A percentile compares a stretch with the other conserved stretches of the same genome.
Evolutionary conservation across 208 protist genomes (phyloP).

Genomic region (Crithidia thermophila): DNA sequence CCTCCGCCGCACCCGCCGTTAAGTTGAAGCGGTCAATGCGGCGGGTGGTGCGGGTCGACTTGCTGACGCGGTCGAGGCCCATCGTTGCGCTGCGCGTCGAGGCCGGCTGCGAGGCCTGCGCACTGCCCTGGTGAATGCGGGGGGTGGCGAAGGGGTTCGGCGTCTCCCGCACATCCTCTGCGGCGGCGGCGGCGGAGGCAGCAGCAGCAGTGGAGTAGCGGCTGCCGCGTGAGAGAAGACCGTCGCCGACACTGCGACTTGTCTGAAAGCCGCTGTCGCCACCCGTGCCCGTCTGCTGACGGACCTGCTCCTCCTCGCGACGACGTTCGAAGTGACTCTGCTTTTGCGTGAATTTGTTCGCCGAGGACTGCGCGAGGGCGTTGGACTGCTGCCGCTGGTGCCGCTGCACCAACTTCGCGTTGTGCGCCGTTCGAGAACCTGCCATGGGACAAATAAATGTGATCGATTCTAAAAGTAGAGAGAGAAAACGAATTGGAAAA

Average conservation of each 20-base stretch:
- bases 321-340: slow-evolving; percentile 82
- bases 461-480: neutral
- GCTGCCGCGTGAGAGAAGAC: slow-evolving; percentile 8
- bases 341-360: slow-evolving; percentile 68
- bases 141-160: slow-evolving; percentile 36
- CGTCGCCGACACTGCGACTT: slow-evolving; percentile 19
- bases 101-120: slow-evolving; percentile 5
- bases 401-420: slow-evolving; percentile 55
- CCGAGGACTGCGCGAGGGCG: slow-evolving; percentile 41
- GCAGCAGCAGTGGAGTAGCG: slow-evolving; percentile 9
- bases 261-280: slow-evolving; percentile 6
- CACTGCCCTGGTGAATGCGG: slow-evolving; percentile 21
- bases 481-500: neutral
- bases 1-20: neutral
- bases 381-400: slow-evolving; percentile 47
- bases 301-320: slow-evolving; percentile 69
- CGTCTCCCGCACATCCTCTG: slow-evolving; percentile 51
- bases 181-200: slow-evolving; percentile 12
- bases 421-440: slow-evolving; percentile 43
- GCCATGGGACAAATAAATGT: slow-evolving; percentile 18
- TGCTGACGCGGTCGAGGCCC: slow-evolving; percentile 11
- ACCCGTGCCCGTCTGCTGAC: slow-evolving; percentile 27
- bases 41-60: slow-evolving; percentile 35
- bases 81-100: slow-evolving; percentile 45
- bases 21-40: slow-evolving; percentile 47